Evolutionary conservation across 2,329 filamentous ascomycete species (phyloP), one percentile per base, ranked within the genome.

Genomic region (Trichoderma sp.): DNA sequence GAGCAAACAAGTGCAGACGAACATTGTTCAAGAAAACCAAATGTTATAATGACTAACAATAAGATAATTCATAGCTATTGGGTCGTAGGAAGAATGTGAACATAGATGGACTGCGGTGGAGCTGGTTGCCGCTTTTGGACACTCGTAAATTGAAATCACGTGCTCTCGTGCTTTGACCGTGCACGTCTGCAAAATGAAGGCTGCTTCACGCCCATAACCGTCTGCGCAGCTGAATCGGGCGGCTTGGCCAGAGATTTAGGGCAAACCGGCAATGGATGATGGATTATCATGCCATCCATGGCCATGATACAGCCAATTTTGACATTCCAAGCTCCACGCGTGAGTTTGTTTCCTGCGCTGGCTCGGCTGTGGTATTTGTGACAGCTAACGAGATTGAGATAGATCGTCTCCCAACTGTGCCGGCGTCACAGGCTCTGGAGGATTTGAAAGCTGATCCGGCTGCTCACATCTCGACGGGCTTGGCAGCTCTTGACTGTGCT

Each of bases 331-430:
- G 81, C 63, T 85, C 66, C 29, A 63, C 85, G 35, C 86, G 86
- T 88, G 73, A 74, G 40, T 43, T 35, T 13, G 85, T 43, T 81
- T 73, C 73, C 4, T n/a, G 56, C 47, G 47, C 14, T 58, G 16
- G 31, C 63, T 68, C 31, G 37, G 40, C 65, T 47, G 21, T 29
- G 40, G 14, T 31, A 47, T 47, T 31, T n/a, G 53, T 49, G 33
- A 66, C 69, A 57, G 70, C 37, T 33, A 31, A 27, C 57, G 35
- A 7, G 33, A 31, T 21, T 10, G 73, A 94, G 91, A 94, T 81
- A 94, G 92, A 94, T 81, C 88, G 92, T 63, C 83, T 95, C 65
- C 90, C 92, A 43, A 93, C 92, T 1, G 85, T 94, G 60, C 92
- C 91, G 21, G 92, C 92, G 35, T 91, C 91, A 1, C 86, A 93